Evolutionary conservation across 768 basidiomycete species (phyloP).

Genomic region (Termitomyces sp.): DNA sequence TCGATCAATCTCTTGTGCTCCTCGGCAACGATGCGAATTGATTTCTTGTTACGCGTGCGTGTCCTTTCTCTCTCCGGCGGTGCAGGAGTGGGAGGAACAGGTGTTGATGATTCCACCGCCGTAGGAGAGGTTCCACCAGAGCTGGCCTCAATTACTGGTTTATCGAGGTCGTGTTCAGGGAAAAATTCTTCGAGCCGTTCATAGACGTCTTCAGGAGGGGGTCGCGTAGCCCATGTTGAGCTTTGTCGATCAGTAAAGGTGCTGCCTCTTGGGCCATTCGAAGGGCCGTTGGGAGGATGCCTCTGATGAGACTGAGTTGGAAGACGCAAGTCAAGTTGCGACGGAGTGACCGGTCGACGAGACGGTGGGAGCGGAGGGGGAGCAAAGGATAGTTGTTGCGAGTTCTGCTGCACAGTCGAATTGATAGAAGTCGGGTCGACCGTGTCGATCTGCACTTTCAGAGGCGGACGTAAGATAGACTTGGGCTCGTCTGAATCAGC

Average conservation of each 20-base stretch:
- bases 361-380: constrained; percentile 18
- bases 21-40: constrained; percentile 87
- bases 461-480: constrained; percentile 32
- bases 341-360: constrained; percentile 15
- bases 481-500: constrained; percentile 19
- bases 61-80: constrained; percentile 31
- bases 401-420: not conserved
- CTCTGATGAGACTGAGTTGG: constrained; percentile 14
- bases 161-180: constrained; percentile 93
- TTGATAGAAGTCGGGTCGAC: constrained; percentile 6
- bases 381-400: constrained; percentile 16
- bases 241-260: constrained; percentile 60
- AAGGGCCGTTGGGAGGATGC: constrained; percentile 22
- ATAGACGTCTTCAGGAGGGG: constrained; percentile 88
- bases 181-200: constrained; percentile 93
- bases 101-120: constrained; percentile 43
- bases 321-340: constrained; percentile 9
- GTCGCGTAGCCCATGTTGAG: constrained; percentile 84
- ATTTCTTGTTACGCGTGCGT: constrained; percentile 71
- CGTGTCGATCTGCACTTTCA: constrained; percentile 39
- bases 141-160: constrained; percentile 86
- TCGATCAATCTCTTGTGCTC: constrained; percentile 79
- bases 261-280: constrained; percentile 33
- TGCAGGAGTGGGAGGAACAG: constrained; percentile 28
- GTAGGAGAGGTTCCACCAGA: constrained; percentile 80